These are phyloP conservation scores for Colletotrichum kahawae DNA, from an alignment of 2,329 filamentous ascomycete species.

Conservation along the genomic window DNA sequence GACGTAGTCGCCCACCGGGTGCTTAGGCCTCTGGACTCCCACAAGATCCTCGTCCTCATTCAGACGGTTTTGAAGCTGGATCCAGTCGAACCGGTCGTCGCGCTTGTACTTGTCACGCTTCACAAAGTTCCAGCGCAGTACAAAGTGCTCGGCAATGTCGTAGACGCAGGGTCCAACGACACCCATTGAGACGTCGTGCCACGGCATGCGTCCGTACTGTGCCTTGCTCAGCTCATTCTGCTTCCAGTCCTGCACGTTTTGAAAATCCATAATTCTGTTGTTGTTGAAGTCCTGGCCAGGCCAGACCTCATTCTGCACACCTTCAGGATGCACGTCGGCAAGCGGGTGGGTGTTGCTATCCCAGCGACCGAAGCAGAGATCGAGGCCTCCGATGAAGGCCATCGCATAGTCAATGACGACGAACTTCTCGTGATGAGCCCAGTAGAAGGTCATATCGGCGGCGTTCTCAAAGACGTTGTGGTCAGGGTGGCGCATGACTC, in stretches of 20 bases:
- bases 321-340: constrained; percentile 85
- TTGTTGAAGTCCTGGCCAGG: constrained; percentile 99
- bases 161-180: constrained; percentile 88
- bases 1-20: constrained; percentile 87
- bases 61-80: constrained; percentile 77
- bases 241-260: constrained; percentile 90
- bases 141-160: constrained; percentile 95
- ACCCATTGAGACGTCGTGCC: constrained; percentile 96
- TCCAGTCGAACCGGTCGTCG: constrained; percentile 82
- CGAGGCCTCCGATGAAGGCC: constrained; percentile 92
- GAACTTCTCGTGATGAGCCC: constrained; percentile 98
- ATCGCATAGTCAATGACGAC: constrained; percentile 90
- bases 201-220: constrained; percentile 94
- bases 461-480: constrained; percentile 95
- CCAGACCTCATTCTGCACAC: constrained; percentile 83
- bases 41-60: constrained; percentile 84
- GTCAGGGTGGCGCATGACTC: constrained; percentile 88
- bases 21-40: constrained; percentile 85
- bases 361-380: constrained; percentile 96
- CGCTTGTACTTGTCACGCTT: constrained; percentile 99
- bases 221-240: constrained; percentile 90
- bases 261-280: constrained; percentile 94
- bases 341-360: constrained; percentile 85
- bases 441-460: constrained; percentile 96
- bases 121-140: constrained; percentile 93